Evolutionary conservation across 139 green algal species (phyloP), one percentile per base, ranked within the genome.

Genomic region (Picochlorum sp.): DNA sequence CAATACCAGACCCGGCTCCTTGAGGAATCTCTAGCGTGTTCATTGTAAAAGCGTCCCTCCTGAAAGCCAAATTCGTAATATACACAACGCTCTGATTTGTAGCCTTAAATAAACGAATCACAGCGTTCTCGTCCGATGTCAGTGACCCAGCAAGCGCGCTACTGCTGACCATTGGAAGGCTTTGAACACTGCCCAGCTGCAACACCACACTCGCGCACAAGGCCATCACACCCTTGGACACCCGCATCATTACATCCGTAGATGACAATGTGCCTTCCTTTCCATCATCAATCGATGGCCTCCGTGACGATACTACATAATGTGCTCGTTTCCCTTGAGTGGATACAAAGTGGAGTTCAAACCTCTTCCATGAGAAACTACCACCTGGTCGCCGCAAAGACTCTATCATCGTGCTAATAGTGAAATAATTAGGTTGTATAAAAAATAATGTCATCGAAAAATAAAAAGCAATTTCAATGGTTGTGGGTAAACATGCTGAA

Each of bases 21-120:
- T 88, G 75, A 13, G 86, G 84, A 8, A 90, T 69, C 49, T 84
- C 76, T 50, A 80, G 69, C 34, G 77, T 64, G 63, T 94, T 79
- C 21, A 92, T 46, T 7, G 85, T 89, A 62, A 86, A 92, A 6
- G 63, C 56, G 51, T 91, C 85, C 28, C 66, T 62, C 71, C 64
- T 59, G 13, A 15, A 60, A 6, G 67, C 65, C 20, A 91, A 56
- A 69, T 85, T 90, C 32, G 83, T 91, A 23, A 91, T 85, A 76
- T 82, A 92, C 0, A 91, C 85, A 4, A 91, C 85, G 37, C 67
- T 76, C 2, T 80, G 75, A 14, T 57, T 90, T 65, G 68, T 84
- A 23, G 80, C 44, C 13, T 77, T 52, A 61, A 91, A 91, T 32
- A 91, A 51, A 13, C 68, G 21, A 6, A 92, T 74, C 14, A 74